Evolutionary conservation across 2,329 filamentous ascomycete genomes (phyloP).

Genomic region (Microdochium trichocladiopsis): DNA sequence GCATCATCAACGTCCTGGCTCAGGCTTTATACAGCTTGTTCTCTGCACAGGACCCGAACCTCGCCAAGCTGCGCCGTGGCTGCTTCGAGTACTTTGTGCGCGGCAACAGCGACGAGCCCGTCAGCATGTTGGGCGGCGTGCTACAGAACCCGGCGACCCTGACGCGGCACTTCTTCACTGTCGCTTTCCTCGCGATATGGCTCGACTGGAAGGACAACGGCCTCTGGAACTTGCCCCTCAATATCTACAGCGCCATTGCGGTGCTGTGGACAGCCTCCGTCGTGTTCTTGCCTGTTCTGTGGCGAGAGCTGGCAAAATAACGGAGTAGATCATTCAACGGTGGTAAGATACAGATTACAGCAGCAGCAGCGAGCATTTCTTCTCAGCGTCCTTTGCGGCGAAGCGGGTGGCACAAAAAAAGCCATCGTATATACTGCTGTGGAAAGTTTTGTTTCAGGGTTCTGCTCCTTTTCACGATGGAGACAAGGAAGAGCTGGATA

Average conservation of each 20-base stretch:
- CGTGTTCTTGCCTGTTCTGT: slow-evolving; percentile 78
- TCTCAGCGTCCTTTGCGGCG: no score
- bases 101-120: slow-evolving; percentile 69
- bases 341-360: no score
- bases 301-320: slow-evolving; percentile 46
- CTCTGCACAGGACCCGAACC: slow-evolving; percentile 71
- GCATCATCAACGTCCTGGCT: slow-evolving; percentile 96
- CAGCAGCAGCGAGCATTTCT: no score
- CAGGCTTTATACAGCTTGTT: slow-evolving; percentile 90
- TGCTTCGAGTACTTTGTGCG: slow-evolving; percentile 91
- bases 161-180: slow-evolving; percentile 89
- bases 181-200: slow-evolving; percentile 85
- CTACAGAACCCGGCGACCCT: slow-evolving; percentile 71
- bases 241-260: slow-evolving; percentile 56
- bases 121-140: slow-evolving; percentile 74
- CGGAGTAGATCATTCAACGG: no score
- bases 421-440: no score
- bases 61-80: slow-evolving; percentile 75
- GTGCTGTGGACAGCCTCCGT: slow-evolving; percentile 76
- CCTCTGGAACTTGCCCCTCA: slow-evolving; percentile 54
- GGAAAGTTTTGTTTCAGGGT: no score
- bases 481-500: no score
- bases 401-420: no score
- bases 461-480: no score
- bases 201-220: slow-evolving; percentile 43